Percentiles rank a stretch among this genome's conserved stretches.
phyloP scores from a whole-genome alignment of 768 basidiomycete genomes.

The Xerocomus potaroensis region DNA sequence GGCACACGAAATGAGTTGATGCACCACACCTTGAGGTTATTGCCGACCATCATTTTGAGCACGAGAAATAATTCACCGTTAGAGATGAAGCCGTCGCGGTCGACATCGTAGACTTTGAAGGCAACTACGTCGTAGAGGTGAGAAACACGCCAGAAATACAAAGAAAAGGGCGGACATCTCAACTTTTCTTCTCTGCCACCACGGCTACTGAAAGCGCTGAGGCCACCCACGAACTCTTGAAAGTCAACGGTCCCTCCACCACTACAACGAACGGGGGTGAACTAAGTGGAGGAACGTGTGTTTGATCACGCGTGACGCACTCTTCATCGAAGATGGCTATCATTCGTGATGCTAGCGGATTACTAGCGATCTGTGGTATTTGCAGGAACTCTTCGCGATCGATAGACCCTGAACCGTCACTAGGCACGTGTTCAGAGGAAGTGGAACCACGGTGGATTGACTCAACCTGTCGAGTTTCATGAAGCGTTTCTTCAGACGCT shows the following conservation, averaged over 20 bases:
- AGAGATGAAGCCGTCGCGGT: constrained; percentile 95
- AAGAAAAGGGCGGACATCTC: constrained; percentile 58
- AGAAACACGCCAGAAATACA: neutral
- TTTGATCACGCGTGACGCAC: constrained; percentile 47
- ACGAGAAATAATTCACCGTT: constrained; percentile 99
- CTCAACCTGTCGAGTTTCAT: constrained; percentile 95
- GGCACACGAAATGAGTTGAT: neutral
- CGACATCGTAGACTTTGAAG: constrained; percentile 99
- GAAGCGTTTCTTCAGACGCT: constrained; percentile 96
- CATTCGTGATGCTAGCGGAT: constrained; percentile 94
- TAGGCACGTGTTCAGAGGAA: constrained; percentile 23
- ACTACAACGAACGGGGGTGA: constrained; percentile 42
- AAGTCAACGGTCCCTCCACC: constrained; percentile 99
- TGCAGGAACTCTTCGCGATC: constrained; percentile 98
- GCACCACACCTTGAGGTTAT: constrained; percentile 81
- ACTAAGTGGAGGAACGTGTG: neutral
- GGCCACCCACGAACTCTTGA: constrained; percentile 96
- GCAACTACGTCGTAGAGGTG: constrained; percentile 59
- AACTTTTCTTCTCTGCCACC: constrained; percentile 97
- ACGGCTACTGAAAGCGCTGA: constrained; percentile 96
- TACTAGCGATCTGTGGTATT: constrained; percentile 98
- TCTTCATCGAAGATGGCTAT: constrained; percentile 99
- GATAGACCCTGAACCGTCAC: constrained; percentile 96
- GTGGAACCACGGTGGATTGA: neutral
- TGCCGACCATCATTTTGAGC: constrained; percentile 99